Conservation (phyloP, 495 filamentous ascomycete species). For the Penicillium bovifimosum region DNA sequence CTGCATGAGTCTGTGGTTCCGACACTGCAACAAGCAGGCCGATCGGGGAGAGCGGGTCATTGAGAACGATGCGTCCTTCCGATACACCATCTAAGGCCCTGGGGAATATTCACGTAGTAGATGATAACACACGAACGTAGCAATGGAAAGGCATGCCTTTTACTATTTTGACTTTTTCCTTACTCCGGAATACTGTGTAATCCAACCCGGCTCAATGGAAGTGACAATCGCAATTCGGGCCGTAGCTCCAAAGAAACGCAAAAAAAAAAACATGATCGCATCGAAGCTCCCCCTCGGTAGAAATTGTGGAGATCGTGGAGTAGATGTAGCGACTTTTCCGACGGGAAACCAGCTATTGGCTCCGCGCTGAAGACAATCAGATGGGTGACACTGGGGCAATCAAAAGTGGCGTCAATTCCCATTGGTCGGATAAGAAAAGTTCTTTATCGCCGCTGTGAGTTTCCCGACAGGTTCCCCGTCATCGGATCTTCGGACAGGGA, state of each 20-base stretch:
- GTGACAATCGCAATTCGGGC: background rate
- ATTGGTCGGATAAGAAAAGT: conserved; percentile 10
- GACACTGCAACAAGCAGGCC: conserved; percentile 31
- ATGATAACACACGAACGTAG: background rate
- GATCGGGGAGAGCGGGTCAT: conserved; percentile 34
- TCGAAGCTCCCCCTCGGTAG: background rate
- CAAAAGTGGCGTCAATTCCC: background rate
- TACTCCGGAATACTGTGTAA: too few relatives aligned
- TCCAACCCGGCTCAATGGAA: background rate
- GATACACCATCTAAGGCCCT: conserved; percentile 32
- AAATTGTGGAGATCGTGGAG: background rate
- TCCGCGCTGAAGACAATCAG: background rate
- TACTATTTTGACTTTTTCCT: background rate
- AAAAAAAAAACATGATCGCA: background rate
- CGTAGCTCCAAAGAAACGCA: conserved; percentile 6
- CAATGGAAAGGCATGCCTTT: background rate
- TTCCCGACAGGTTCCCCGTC: conserved; percentile 6
- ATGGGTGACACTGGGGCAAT: background rate
- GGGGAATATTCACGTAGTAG: background rate
- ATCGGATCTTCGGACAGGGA: background rate
- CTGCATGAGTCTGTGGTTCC: conserved; percentile 32
- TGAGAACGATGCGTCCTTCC: conserved; percentile 30
- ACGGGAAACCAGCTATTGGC: background rate
- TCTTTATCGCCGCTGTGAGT: conserved; percentile 5
- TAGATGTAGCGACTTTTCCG: conserved; percentile 1